Percentiles rank a stretch among this genome's conserved stretches.
Evolutionary conservation across 352 stramenopile species (phyloP).

Genomic region (Globisporangium echinulatum): DNA sequence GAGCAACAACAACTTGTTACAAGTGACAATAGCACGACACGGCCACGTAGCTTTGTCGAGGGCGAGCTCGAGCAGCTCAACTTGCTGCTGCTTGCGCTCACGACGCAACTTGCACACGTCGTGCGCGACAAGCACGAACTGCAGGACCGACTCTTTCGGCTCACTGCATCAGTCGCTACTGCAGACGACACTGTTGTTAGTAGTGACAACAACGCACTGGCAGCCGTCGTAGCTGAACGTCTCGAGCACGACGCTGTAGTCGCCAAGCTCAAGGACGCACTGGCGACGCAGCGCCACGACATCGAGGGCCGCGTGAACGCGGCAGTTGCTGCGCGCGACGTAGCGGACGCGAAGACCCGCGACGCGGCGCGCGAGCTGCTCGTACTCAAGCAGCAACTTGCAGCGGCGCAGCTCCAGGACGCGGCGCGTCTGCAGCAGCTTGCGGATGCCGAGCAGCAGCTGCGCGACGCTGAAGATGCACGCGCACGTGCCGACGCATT

Average conservation of each 20-base stretch:
- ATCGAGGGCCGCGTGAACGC: slow-evolving; percentile 41
- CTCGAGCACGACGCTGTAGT: slow-evolving; percentile 20
- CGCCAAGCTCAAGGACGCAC: slow-evolving; percentile 26
- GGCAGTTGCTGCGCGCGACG: slow-evolving; percentile 20
- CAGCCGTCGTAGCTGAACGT: not conserved
- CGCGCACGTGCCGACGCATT: slow-evolving; percentile 11
- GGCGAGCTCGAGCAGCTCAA: slow-evolving; percentile 58
- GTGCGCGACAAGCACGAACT: slow-evolving; percentile 75
- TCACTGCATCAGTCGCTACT: slow-evolving; percentile 11
- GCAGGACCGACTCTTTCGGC: slow-evolving; percentile 26
- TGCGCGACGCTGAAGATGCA: slow-evolving; percentile 23
- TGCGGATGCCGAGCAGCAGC: slow-evolving; percentile 14
- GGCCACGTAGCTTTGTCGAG: slow-evolving; percentile 1
- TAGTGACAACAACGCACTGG: not conserved
- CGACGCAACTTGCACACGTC: slow-evolving; percentile 58
- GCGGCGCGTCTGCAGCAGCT: slow-evolving; percentile 32
- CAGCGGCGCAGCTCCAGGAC: slow-evolving; percentile 44
- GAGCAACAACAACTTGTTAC: slow-evolving; percentile 3
- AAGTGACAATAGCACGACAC: not conserved
- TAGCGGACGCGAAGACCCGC: slow-evolving; percentile 37
- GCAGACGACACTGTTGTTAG: not conserved
- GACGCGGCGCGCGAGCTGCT: slow-evolving; percentile 44
- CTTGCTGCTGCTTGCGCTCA: slow-evolving; percentile 52
- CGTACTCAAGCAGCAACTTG: slow-evolving; percentile 53
- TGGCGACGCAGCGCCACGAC: slow-evolving; percentile 37